phyloP scores from a whole-genome alignment of 192 early-diverging fungal genomes.

The Mycoemilia scoparia region DNA sequence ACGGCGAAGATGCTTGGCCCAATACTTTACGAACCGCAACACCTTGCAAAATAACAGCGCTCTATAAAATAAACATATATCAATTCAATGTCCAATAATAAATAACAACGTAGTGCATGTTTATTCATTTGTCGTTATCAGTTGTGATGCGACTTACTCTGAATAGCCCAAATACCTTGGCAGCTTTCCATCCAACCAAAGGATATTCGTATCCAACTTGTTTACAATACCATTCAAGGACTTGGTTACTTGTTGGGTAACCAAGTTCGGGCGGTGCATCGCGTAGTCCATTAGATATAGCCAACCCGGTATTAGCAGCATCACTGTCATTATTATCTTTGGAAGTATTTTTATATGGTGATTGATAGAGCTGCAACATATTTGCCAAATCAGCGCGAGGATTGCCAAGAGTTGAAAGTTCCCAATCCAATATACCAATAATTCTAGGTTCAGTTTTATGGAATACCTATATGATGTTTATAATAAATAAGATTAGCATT shows the following conservation, averaged over 20 bases:
- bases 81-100: not conserved
- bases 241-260: constrained; percentile 44
- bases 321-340: too few species aligned
- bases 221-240: constrained; percentile 55
- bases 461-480: constrained; percentile 33
- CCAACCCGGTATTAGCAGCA: not conserved
- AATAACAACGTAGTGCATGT: not conserved
- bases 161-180: constrained; percentile 76
- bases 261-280: constrained; percentile 25
- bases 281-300: constrained; percentile 23
- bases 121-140: too few species aligned
- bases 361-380: constrained; percentile 52
- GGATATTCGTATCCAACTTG: constrained; percentile 43
- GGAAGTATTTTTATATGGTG: constrained; percentile 19
- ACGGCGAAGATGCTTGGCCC: constrained; percentile 72
- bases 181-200: constrained; percentile 61
- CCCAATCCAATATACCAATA: constrained; percentile 86
- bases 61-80: constrained; percentile 13
- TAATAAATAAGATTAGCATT: constrained; percentile 2
- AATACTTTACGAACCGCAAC: constrained; percentile 72
- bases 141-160: too few species aligned
- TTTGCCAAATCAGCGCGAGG: constrained; percentile 83
- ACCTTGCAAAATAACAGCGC: constrained; percentile 70
- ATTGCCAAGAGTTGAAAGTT: constrained; percentile 79
- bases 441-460: constrained; percentile 52